Evolutionary conservation across 225 moss, liverwort and hornwort genomes (phyloP).

Genomic region (Bryoerythrophyllum caledonicum): DNA sequence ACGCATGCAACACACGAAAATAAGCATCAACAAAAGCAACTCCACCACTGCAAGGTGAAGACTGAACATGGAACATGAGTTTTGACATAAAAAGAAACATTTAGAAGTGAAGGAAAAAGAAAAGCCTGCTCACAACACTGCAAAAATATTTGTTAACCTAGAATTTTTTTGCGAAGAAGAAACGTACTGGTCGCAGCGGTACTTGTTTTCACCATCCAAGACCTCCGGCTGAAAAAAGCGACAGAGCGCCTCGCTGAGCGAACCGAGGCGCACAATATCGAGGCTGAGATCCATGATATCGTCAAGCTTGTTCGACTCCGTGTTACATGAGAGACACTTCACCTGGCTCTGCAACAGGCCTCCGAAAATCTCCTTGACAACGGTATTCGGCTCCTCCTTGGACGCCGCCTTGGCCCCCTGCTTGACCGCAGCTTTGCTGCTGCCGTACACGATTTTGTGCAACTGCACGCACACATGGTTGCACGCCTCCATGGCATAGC

Average conservation of each 20-base stretch:
- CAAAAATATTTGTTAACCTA: background rate
- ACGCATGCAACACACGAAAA: background rate
- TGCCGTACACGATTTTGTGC: conserved; percentile 49
- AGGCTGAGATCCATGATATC: conserved; percentile 87
- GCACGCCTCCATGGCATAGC: conserved; percentile 80
- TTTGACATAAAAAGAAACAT: background rate
- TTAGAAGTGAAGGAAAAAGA: background rate
- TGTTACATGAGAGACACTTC: conserved; percentile 65
- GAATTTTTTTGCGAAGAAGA: background rate
- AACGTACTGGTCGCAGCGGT: conserved; percentile 74
- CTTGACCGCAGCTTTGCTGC: conserved; percentile 40
- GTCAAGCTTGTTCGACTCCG: conserved; percentile 78
- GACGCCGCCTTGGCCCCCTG: conserved; percentile 48
- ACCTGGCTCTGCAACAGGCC: conserved; percentile 82
- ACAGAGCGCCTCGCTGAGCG: conserved; percentile 65
- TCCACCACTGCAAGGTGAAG: background rate
- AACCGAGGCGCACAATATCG: conserved; percentile 61
- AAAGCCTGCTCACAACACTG: background rate
- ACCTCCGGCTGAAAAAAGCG: conserved; percentile 83
- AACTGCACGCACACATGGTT: conserved; percentile 76
- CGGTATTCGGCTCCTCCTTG: conserved; percentile 76
- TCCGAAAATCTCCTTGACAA: conserved; percentile 81
- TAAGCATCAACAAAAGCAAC: background rate
- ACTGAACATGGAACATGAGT: background rate
- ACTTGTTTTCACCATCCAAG: conserved; percentile 82